A percentile compares a stretch with the other conserved stretches of the same genome.
These are phyloP conservation scores for Mucor racemosus DNA, from an alignment of 371 early-diverging fungal species.

Conservation along the genomic window DNA sequence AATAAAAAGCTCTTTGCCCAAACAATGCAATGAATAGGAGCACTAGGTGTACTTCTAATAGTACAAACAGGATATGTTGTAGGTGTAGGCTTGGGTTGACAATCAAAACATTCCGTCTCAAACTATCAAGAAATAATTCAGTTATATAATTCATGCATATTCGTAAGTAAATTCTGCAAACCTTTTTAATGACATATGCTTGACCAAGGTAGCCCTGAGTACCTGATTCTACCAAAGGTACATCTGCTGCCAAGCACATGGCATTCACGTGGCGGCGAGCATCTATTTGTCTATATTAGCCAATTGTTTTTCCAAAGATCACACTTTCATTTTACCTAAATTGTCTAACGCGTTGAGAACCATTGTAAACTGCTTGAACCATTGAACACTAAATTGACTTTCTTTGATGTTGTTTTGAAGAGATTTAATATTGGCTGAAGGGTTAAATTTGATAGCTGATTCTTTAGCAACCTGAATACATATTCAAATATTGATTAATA, in stretches of 20 bases:
- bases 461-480: constrained; percentile 71
- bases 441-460: constrained; percentile 84
- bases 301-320: background rate
- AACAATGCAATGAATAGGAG: constrained; percentile 98
- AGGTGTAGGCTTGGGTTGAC: constrained; percentile 90
- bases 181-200: constrained; percentile 84
- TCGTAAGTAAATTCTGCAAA: background rate
- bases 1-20: constrained; percentile 98
- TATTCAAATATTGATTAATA: background rate
- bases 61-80: constrained; percentile 97
- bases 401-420: constrained; percentile 89
- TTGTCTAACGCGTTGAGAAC: constrained; percentile 99
- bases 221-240: constrained; percentile 96
- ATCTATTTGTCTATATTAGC: constrained; percentile 52
- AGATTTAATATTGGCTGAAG: constrained; percentile 73
- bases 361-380: constrained; percentile 92
- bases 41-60: constrained; percentile 94
- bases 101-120: constrained; percentile 96
- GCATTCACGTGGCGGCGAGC: constrained; percentile 95
- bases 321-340: constrained; percentile 61
- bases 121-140: constrained; percentile 13
- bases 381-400: constrained; percentile 79
- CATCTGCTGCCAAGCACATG: constrained; percentile 91
- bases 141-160: background rate
- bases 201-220: constrained; percentile 98